A percentile compares a stretch with the other conserved stretches of the same genome.
These are phyloP conservation scores for Cystofilobasidium capitatum DNA, from an alignment of 768 basidiomycete species.

Conservation along the genomic window DNA sequence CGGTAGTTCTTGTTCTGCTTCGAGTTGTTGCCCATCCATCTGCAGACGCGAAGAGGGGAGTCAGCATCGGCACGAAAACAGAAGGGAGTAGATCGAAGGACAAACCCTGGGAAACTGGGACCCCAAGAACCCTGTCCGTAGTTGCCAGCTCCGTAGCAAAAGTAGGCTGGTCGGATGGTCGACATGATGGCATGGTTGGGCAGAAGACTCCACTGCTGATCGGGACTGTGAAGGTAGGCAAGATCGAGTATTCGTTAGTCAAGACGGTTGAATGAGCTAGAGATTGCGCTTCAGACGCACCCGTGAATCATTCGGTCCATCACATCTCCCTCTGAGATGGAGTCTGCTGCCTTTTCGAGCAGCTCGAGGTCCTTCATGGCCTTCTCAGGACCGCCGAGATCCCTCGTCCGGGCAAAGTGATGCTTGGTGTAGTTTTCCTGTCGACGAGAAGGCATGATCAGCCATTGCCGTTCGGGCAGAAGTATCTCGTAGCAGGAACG, in stretches of 20 bases:
- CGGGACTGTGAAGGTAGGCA: conserved; percentile 48
- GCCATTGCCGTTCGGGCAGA: not conserved
- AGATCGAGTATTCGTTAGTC: not conserved
- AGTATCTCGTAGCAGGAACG: conserved; percentile 9
- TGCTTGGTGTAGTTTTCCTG: conserved; percentile 93
- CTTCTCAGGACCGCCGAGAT: conserved; percentile 53
- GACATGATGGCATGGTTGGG: conserved; percentile 87
- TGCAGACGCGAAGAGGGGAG: conserved; percentile 36
- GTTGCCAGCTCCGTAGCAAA: conserved; percentile 55
- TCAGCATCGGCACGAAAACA: not conserved
- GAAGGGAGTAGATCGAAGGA: conserved; percentile 28
- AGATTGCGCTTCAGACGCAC: conserved; percentile 48
- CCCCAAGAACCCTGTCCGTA: conserved; percentile 51
- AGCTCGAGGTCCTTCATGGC: conserved; percentile 63
- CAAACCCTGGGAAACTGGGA: conserved; percentile 76
- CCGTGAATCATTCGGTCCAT: conserved; percentile 90
- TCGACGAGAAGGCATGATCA: not conserved
- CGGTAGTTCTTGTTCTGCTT: conserved; percentile 73
- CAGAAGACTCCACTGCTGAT: conserved; percentile 94
- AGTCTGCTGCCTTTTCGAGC: conserved; percentile 78
- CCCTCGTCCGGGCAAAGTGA: conserved; percentile 50
- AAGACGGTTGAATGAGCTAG: no score
- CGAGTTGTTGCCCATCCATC: conserved; percentile 97
- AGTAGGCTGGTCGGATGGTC: conserved; percentile 75
- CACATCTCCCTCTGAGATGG: conserved; percentile 88